A percentile compares a stretch with the other conserved stretches of the same genome.
phyloP scores from a whole-genome alignment of 768 basidiomycete species.

The Suillus bovinus region DNA sequence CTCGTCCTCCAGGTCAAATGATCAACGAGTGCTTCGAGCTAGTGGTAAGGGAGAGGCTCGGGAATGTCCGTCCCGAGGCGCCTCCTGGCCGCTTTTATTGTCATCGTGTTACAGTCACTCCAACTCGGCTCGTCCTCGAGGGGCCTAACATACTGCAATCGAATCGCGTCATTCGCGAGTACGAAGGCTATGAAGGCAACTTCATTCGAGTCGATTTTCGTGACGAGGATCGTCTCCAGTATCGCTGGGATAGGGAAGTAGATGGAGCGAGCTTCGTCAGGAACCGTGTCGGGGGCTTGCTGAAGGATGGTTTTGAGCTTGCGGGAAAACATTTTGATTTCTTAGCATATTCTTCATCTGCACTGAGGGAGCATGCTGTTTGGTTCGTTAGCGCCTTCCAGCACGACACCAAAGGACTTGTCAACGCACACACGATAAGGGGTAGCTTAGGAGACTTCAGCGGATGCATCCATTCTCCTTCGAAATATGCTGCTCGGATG shows the following conservation, averaged over 20 bases:
- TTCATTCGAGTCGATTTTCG: constrained; percentile 86
- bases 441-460: constrained; percentile 67
- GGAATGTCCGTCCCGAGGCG: constrained; percentile 21
- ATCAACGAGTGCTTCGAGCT: constrained; percentile 49
- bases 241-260: constrained; percentile 68
- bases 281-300: constrained; percentile 54
- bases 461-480: constrained; percentile 57
- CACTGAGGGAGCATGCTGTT: constrained; percentile 76
- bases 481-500: constrained; percentile 81
- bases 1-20: constrained; percentile 42
- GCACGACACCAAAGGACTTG: constrained; percentile 40
- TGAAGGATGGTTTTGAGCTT: constrained; percentile 67
- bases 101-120: constrained; percentile 75
- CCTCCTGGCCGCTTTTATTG: constrained; percentile 55
- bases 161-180: constrained; percentile 78
- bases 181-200: constrained; percentile 55
- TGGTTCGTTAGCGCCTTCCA: constrained; percentile 77
- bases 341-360: constrained; percentile 78
- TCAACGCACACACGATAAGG: constrained; percentile 63
- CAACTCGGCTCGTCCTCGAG: constrained; percentile 71
- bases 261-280: constrained; percentile 57
- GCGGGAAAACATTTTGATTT: constrained; percentile 77
- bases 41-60: constrained; percentile 23
- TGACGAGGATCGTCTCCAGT: constrained; percentile 78
- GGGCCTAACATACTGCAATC: constrained; percentile 77